Evolutionary conservation across 192 early-diverging fungal genomes (phyloP), one percentile per base, ranked within the genome.

Genomic region (Backusella sp.): DNA sequence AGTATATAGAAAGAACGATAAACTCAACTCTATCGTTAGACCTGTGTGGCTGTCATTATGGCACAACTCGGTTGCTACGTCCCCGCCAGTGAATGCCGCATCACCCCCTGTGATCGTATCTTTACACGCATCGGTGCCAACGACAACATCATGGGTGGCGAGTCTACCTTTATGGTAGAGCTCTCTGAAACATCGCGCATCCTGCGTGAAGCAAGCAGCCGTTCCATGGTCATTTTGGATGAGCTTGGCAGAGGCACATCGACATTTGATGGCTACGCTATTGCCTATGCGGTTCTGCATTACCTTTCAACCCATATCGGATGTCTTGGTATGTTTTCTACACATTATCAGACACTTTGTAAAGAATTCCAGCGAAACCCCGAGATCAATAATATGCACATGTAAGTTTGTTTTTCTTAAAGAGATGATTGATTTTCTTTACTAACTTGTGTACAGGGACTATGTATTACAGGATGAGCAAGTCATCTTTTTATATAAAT

Each of bases 91-190:
- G 37, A 39, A 39, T 83, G 82, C 3, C 96, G 94, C 65, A 73
- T 81, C 69, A 89, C 92, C 30, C 89, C 95, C 0, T 96, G 98
- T 70, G 97, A 99, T 80, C 90, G 96, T 14, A 96, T 99, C 76
- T 98, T 96, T 77, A 99, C 98, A 5, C 91, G 98, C 8, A 97
- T 99, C 73, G 98, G 97, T 41, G 98, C 98, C 1, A 96, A 96
- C 82, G 98, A 99, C 87, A 96, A 96, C 76, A 93, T 99, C 79
- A 80, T 98, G 32, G 92, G 93, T 0, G 97, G 97, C 4, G 93
- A 97, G 56, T 96, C 94, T 17, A 99, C 98, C 6, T 99, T 99
- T 79, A 98, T 98, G 96, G 91, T 94, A 0, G 98, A 99, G 80
- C 87, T 99, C 71, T 86, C 90, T 19, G 98, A 99, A 83, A 99